Conservation (phyloP, 345 rosid species). For the Theobroma cacao region DNA sequence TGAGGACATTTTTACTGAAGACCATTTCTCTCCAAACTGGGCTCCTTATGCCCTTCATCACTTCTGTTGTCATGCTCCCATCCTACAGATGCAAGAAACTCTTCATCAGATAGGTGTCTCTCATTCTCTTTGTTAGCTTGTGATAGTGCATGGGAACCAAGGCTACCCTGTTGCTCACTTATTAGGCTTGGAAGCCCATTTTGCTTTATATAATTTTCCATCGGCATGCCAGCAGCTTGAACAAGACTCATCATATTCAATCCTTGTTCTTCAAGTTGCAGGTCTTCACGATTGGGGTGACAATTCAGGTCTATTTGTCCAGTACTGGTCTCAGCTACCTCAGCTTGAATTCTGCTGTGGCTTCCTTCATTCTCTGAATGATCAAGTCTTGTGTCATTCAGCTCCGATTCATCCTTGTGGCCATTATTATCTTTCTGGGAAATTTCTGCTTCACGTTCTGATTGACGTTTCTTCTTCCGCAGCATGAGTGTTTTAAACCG, state of each 20-base stretch:
- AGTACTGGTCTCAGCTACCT: slow-evolving; percentile 35
- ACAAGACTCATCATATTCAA: slow-evolving; percentile 24
- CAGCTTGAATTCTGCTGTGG: slow-evolving; percentile 29
- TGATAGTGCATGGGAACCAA: slow-evolving; percentile 19
- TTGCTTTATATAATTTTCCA: slow-evolving; percentile 23
- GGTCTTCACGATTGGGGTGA: slow-evolving; percentile 45
- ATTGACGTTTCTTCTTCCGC: slow-evolving; percentile 82
- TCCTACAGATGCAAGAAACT: slow-evolving; percentile 33
- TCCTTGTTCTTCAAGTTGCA: slow-evolving; percentile 26
- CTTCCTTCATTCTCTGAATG: slow-evolving; percentile 34
- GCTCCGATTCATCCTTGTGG: slow-evolving; percentile 31
- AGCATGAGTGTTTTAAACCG: slow-evolving; percentile 89
- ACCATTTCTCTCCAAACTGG: slow-evolving; percentile 13
- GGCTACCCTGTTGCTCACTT: slow-evolving; percentile 27
- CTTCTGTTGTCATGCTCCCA: slow-evolving; percentile 23
- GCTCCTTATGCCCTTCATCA: slow-evolving; percentile 12
- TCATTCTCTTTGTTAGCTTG: slow-evolving; percentile 22
- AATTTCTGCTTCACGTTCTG: slow-evolving; percentile 52
- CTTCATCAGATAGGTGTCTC: slow-evolving; percentile 39
- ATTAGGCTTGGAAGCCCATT: slow-evolving; percentile 24
- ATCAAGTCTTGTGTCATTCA: slow-evolving; percentile 19
- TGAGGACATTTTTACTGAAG: background rate
- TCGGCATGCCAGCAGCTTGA: slow-evolving; percentile 9
- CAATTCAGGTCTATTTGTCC: slow-evolving; percentile 59
- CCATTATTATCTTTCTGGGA: slow-evolving; percentile 30